Evolutionary conservation across 2,329 filamentous ascomycete species (phyloP), one percentile per base, ranked within the genome.

Genomic region (Hysterium pulicare): DNA sequence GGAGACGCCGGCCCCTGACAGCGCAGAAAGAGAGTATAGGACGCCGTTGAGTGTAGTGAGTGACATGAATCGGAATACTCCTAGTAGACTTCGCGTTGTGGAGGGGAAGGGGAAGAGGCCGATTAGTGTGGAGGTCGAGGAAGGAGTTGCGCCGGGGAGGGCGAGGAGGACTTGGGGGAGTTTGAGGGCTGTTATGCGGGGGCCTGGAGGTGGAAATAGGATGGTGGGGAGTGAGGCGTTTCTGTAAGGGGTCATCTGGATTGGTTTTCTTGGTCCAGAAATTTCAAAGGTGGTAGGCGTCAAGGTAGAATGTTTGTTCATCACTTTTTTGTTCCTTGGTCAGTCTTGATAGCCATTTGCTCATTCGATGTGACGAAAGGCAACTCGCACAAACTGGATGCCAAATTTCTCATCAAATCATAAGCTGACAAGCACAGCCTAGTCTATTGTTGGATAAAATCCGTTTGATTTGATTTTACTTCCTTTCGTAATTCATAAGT

Each of bases 101-200:
- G 46, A 51, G 41, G 48, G 46, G n/a, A 51, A 52, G 44, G 51
- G 17, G 13, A 49, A 36, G 37, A 41, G 45, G 39, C 44, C 47
- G 21, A 37, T 50, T 20, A 47, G 44, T 42, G 44, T 33, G 24
- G 49, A 48, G 28, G 44, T 44, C 17, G 44, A 44, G 41, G 36
- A 21, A 42, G 15, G 9, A 23, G 35, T n/a, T n/a, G n/a, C n/a
- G n/a, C n/a, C n/a, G 38, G 38, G 16, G 20, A 49, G 44, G 44
- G 38, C 45, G 24, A 44, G 43, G 47, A 53, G 49, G 45, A 55
- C 49, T 24, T 56, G 55, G 59, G 55, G 55, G 20, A 57, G 52
- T 40, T 41, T 51, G 47, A 61, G 51, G 46, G 44, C 41, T 16
- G 45, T 53, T 24, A 24, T 58, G 31, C 33, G 33, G 22, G 36